phyloP scores from a whole-genome alignment of 495 filamentous ascomycete genomes.

The Penicillium coprophilum region DNA sequence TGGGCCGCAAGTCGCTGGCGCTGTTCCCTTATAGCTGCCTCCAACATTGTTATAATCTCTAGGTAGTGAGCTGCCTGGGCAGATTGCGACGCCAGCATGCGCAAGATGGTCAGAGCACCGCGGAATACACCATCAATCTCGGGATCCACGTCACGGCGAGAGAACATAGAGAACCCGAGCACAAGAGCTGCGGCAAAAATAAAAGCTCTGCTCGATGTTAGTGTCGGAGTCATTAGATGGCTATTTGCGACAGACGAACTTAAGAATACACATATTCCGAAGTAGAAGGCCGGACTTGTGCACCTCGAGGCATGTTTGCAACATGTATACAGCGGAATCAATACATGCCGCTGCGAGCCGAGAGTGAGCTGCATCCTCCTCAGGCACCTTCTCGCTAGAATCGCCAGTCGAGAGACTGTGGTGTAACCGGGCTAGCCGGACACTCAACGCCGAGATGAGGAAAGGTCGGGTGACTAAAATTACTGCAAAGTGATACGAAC shows the following conservation, averaged over 20 bases:
- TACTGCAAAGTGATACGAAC: conserved; percentile 45
- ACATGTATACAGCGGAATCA: conserved; percentile 45
- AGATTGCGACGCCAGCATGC: conserved; percentile 35
- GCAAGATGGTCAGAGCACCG: conserved; percentile 33
- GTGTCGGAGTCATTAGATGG: background rate
- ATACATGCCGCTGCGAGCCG: conserved; percentile 36
- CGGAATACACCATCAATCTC: conserved; percentile 35
- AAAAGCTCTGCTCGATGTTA: conserved; percentile 34
- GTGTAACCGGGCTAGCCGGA: conserved; percentile 37
- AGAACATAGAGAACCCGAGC: conserved; percentile 45
- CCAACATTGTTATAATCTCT: conserved; percentile 36
- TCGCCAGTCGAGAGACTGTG: conserved; percentile 20
- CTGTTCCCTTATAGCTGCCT: conserved; percentile 35
- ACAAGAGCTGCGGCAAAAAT: conserved; percentile 45
- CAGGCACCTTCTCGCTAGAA: conserved; percentile 3
- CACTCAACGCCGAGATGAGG: conserved; percentile 37
- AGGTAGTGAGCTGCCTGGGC: conserved; percentile 44
- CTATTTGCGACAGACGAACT: conserved; percentile 17
- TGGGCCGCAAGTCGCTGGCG: conserved; percentile 33
- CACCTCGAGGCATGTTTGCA: conserved; percentile 41
- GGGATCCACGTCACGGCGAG: conserved; percentile 33
- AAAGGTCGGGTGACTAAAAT: conserved; percentile 45
- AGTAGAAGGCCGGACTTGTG: conserved; percentile 33
- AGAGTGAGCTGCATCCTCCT: conserved; percentile 38
- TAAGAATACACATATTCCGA: conserved; percentile 41